phyloP scores from a whole-genome alignment of 2,329 filamentous ascomycete genomes.

The Akanthomyces dipterigenus region DNA sequence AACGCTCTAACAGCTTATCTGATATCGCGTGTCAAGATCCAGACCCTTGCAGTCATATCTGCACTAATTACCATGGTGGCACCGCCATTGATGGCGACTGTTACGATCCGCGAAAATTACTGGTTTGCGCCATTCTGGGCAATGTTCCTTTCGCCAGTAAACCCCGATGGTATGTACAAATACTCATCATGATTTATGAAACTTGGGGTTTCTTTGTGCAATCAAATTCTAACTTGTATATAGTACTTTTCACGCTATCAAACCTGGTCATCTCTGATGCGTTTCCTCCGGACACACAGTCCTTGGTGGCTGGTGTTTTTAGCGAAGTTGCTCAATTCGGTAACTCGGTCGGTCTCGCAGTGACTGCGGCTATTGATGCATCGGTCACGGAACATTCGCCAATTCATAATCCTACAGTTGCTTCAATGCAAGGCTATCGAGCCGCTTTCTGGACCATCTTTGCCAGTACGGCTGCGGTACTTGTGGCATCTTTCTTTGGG shows the following conservation, averaged over 20 bases:
- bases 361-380: slow-evolving; percentile 41
- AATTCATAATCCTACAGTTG: slow-evolving; percentile 19
- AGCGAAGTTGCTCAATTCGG: slow-evolving; percentile 53
- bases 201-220: background rate
- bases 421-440: slow-evolving; percentile 44
- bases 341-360: slow-evolving; percentile 43
- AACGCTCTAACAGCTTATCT: slow-evolving; percentile 38
- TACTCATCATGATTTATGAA: too few species aligned
- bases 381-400: slow-evolving; percentile 35
- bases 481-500: slow-evolving; percentile 27
- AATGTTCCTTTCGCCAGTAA: slow-evolving; percentile 37
- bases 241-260: slow-evolving; percentile 48
- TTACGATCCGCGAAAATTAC: slow-evolving; percentile 40
- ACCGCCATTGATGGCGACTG: slow-evolving; percentile 48
- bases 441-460: slow-evolving; percentile 49
- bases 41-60: slow-evolving; percentile 31
- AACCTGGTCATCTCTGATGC: slow-evolving; percentile 47
- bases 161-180: slow-evolving; percentile 33
- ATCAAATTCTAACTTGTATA: background rate
- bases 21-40: slow-evolving; percentile 30
- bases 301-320: slow-evolving; percentile 53
- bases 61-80: slow-evolving; percentile 38
- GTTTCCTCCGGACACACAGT: slow-evolving; percentile 48
- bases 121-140: slow-evolving; percentile 42
- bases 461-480: slow-evolving; percentile 33